Evolutionary conservation across 164 flowering plant genomes (phyloP), one percentile per base, ranked within the genome.

Genomic region (Umbilicus rupestris): DNA sequence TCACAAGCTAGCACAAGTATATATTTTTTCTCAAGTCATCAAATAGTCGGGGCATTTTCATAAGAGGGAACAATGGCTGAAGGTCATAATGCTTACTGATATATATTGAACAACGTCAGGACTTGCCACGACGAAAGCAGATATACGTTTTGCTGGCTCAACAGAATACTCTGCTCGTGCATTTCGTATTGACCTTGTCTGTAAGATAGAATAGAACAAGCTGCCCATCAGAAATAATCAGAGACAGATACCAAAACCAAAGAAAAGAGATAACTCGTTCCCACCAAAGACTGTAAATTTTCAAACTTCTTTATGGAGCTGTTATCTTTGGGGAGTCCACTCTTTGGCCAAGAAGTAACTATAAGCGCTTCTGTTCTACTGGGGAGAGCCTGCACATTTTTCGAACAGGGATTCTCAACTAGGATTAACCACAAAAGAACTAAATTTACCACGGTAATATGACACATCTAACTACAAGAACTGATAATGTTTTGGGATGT

Each of bases 161-260:
- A 90, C 98, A 60, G 90, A 87, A 72, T 93, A 90, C 73, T 93
- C 97, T 68, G 98, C 98, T 67, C 98, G 83, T 50, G 87, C 97
- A 86, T 93, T 93, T 49, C 98, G 81, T 60, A 93, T 80, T 52
- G 97, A 90, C 76, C 84, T 84, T 16, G 85, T 90, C 98, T 86
- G 74, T 22, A 39, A 8, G 20, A n/a, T n/a, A n/a, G 12, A 55
- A 26, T 55, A n/a, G 17, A 26, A 26, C 5, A n/a, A n/a, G 7
- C 58, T 28, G 19, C 28, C 33, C 22, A 26, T 55, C 60, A 55
- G 46, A 68, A 68, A 42, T 68, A 42, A 39, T 24, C 9, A 31
- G 12, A 46, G 63, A 60, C 15, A 31, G 20, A 62, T 11, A 46
- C n/a, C 29, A 31, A 28, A 41, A 63, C 26, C 41, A 62, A 62